These are phyloP conservation scores for Chenopodium suecicum DNA, from an alignment of 148 eudicot species.

Conservation along the genomic window DNA sequence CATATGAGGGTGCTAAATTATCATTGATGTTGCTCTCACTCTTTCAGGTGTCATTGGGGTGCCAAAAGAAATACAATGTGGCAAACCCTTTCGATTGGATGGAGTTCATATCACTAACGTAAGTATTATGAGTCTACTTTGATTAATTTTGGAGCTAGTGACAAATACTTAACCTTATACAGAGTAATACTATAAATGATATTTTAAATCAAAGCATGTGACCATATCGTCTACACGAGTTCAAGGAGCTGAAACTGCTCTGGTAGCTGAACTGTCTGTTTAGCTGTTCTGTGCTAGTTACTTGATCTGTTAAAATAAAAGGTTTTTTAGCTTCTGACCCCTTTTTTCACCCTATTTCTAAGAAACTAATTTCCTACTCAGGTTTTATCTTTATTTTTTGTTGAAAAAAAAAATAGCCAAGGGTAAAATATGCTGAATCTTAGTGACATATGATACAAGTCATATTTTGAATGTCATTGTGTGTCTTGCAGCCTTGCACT, in stretches of 20 bases:
- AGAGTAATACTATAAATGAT: background rate
- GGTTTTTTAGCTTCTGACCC: background rate
- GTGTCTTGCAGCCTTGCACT: too few relatives aligned
- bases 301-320: background rate
- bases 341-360: too few relatives aligned
- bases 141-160: background rate
- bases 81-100: conserved; percentile 93
- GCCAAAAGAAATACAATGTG: conserved; percentile 50
- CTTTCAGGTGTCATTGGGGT: conserved; percentile 64
- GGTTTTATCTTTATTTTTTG: too few relatives aligned
- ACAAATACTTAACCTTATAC: background rate
- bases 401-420: too few relatives aligned
- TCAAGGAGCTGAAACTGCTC: background rate
- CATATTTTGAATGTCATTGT: background rate
- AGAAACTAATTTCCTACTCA: background rate
- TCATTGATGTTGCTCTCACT: conserved; percentile 12
- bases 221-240: background rate
- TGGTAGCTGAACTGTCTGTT: background rate
- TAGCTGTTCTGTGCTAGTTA: background rate
- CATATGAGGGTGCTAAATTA: background rate
- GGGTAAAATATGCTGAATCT: background rate
- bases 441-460: too few relatives aligned
- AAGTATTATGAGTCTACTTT: conserved; percentile 30
- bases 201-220: background rate
- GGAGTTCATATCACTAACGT: conserved; percentile 84